phyloP scores from a whole-genome alignment of 352 stramenopile species.

The Globisporangium ultimum region DNA sequence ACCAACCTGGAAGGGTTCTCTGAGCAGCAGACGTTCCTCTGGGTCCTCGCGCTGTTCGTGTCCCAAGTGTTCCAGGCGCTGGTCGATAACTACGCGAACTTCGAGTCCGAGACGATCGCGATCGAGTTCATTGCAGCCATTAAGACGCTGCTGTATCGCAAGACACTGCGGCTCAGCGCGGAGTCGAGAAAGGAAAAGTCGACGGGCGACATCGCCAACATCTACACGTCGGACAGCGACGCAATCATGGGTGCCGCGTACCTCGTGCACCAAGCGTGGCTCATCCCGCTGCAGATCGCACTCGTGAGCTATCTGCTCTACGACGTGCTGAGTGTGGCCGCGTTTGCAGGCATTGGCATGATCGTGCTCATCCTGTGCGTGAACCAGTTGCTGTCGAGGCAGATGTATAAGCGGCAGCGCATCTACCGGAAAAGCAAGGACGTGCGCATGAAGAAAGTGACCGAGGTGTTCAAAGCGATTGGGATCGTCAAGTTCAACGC shows the following conservation, averaged over 20 bases:
- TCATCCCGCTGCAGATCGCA: conserved; percentile 49
- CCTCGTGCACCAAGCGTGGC: conserved; percentile 58
- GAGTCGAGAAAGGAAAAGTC: conserved; percentile 37
- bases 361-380: conserved; percentile 32
- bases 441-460: conserved; percentile 86
- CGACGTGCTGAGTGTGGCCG: conserved; percentile 28
- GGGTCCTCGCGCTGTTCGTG: conserved; percentile 40
- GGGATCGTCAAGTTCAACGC: conserved; percentile 95
- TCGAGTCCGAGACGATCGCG: conserved; percentile 45
- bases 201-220: conserved; percentile 54
- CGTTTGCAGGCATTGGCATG: conserved; percentile 35
- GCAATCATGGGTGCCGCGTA: conserved; percentile 35
- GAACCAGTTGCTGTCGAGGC: conserved; percentile 35
- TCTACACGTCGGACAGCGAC: conserved; percentile 59
- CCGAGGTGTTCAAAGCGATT: conserved; percentile 89
- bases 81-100: conserved; percentile 43
- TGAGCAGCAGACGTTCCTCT: conserved; percentile 19
- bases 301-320: conserved; percentile 45
- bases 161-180: conserved; percentile 44
- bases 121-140: conserved; percentile 50
- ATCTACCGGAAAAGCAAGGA: conserved; percentile 68
- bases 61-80: conserved; percentile 55
- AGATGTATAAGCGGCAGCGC: conserved; percentile 24
- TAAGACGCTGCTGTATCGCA: conserved; percentile 52
- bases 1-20: conserved; percentile 18